Evolutionary conservation across 2,329 filamentous ascomycete species (phyloP).

Genomic region (Aaosphaeria pasadenensis): DNA sequence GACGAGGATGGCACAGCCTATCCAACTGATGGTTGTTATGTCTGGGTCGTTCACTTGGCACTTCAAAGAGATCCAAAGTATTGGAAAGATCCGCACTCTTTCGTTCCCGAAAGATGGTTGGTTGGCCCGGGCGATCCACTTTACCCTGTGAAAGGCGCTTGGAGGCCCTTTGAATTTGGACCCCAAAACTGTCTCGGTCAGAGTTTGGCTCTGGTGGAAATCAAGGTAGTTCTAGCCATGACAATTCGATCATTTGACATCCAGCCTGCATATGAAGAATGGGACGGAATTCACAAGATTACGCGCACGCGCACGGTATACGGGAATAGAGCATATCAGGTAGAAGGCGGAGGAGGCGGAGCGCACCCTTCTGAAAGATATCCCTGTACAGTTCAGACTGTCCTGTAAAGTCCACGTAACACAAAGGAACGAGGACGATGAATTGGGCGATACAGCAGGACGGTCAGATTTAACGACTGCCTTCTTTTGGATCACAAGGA

Average conservation of each 20-base stretch:
- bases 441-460: no score
- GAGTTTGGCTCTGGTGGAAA: slow-evolving; percentile 35
- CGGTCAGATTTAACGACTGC: no score
- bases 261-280: slow-evolving; percentile 12
- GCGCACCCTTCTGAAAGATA: slow-evolving; percentile 9
- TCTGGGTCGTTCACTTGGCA: slow-evolving; percentile 5
- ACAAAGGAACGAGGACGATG: no score
- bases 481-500: no score
- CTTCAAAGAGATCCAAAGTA: slow-evolving; percentile 8
- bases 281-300: slow-evolving; percentile 3
- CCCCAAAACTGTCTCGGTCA: slow-evolving; percentile 37
- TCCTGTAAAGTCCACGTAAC: no score
- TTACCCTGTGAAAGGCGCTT: slow-evolving; percentile 14
- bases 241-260: slow-evolving; percentile 21
- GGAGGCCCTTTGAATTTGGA: slow-evolving; percentile 37
- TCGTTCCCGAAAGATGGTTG: slow-evolving; percentile 17
- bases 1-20: slow-evolving; percentile 7
- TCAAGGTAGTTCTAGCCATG: slow-evolving; percentile 26
- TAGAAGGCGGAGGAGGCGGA: slow-evolving; percentile 3
- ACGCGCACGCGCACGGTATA: slow-evolving; percentile 4
- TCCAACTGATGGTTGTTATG: slow-evolving; percentile 8
- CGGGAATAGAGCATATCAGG: slow-evolving; percentile 10
- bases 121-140: slow-evolving; percentile 5
- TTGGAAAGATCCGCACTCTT: slow-evolving; percentile 7
- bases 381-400: slow-evolving; percentile 12